These are phyloP conservation scores for Leccinum uliginosum DNA, from an alignment of 768 basidiomycete genomes.

Conservation along the genomic window DNA sequence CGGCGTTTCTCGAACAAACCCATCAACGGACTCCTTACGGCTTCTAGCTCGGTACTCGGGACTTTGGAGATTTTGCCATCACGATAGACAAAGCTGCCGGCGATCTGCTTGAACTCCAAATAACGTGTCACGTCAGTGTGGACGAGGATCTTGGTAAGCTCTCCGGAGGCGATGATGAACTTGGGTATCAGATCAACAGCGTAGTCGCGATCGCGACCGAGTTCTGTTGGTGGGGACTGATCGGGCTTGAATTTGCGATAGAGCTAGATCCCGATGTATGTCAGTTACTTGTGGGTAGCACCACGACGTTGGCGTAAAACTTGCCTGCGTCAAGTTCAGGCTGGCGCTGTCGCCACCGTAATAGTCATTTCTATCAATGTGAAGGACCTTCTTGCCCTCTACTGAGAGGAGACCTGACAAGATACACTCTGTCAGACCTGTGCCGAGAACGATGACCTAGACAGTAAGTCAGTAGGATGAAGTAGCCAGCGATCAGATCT, in stretches of 20 bases:
- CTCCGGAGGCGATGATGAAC: constrained; percentile 98
- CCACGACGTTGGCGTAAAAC: constrained; percentile 18
- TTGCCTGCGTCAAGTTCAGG: constrained; percentile 94
- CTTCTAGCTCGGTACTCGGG: constrained; percentile 96
- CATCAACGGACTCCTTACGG: constrained; percentile 92
- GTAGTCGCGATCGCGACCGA: constrained; percentile 97
- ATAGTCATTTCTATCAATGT: constrained; percentile 98
- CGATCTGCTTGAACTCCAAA: constrained; percentile 99
- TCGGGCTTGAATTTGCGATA: constrained; percentile 91
- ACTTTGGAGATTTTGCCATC: constrained; percentile 98
- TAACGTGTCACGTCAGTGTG: constrained; percentile 99
- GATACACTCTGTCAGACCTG: constrained; percentile 97
- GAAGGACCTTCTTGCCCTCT: constrained; percentile 98
- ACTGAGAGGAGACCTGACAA: constrained; percentile 97
- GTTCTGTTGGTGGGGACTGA: constrained; percentile 70
- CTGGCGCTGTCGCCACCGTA: constrained; percentile 97
- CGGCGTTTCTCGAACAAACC: constrained; percentile 98
- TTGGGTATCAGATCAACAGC: constrained; percentile 98
- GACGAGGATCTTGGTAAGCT: constrained; percentile 96
- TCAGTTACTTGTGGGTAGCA: constrained; percentile 12
- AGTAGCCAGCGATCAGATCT: constrained; percentile 12
- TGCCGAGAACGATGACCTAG: constrained; percentile 89
- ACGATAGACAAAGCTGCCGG: constrained; percentile 95
- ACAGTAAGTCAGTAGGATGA: constrained; percentile 13
- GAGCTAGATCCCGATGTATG: constrained; percentile 50